Evolutionary conservation across 179 eudicot species (phyloP).

Genomic region (Vitellaria paradoxa): DNA sequence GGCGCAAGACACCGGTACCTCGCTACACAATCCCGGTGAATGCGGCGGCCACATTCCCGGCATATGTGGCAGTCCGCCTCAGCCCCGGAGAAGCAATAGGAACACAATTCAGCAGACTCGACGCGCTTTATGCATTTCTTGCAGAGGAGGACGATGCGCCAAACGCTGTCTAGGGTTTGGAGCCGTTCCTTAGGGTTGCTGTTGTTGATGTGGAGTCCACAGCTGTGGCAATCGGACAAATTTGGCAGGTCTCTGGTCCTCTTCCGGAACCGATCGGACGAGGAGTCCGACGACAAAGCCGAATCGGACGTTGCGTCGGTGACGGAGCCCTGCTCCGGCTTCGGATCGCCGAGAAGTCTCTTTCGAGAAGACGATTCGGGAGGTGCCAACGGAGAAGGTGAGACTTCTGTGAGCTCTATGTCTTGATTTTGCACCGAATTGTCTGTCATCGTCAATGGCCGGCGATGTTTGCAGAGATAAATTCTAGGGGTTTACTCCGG

Average conservation of each 20-base stretch:
- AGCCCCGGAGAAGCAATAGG: constrained; percentile 54
- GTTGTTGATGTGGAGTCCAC: constrained; percentile 49
- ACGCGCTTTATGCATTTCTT: constrained; percentile 44
- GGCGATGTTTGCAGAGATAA: not conserved
- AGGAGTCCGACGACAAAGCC: constrained; percentile 11
- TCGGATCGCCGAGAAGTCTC: constrained; percentile 17
- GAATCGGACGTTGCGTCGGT: constrained; percentile 15
- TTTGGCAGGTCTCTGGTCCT: constrained; percentile 78
- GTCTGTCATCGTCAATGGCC: not conserved
- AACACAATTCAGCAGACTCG: constrained; percentile 41
- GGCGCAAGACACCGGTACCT: constrained; percentile 36
- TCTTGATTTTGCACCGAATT: not conserved
- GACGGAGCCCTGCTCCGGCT: constrained; percentile 13
- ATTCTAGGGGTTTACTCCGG: not conserved
- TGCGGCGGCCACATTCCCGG: constrained; percentile 16
- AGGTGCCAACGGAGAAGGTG: not conserved
- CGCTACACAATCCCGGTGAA: constrained; percentile 54
- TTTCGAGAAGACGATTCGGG: constrained; percentile 11
- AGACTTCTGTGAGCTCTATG: not conserved
- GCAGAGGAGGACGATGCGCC: constrained; percentile 83
- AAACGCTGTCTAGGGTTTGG: constrained; percentile 50
- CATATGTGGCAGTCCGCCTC: not conserved
- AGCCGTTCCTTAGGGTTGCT: constrained; percentile 60
- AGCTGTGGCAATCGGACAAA: constrained; percentile 68
- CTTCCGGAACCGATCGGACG: constrained; percentile 22